These are phyloP conservation scores for Kurtzmaniella quercitrusa DNA, from an alignment of 1,139 yeast species.

Conservation along the genomic window DNA sequence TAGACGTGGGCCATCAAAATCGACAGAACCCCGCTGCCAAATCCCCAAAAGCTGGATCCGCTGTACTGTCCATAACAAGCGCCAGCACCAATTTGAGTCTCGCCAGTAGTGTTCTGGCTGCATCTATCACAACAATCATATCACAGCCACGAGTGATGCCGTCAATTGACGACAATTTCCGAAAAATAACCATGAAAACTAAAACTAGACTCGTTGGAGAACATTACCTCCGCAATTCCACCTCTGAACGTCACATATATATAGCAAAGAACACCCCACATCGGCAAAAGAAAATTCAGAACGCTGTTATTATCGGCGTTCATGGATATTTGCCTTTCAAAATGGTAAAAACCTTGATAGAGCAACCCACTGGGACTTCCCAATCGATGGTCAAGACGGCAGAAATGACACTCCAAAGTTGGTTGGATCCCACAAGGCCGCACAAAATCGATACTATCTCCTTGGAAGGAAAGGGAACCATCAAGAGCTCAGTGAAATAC, in stretches of 20 bases:
- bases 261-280: conserved; percentile 15
- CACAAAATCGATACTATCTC: conserved; percentile 42
- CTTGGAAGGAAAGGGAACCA: conserved; percentile 50
- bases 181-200: conserved; percentile 38
- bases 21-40: conserved; percentile 3
- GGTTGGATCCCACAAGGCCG: conserved; percentile 29
- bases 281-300: conserved; percentile 20
- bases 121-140: conserved; percentile 1
- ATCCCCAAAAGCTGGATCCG: background rate
- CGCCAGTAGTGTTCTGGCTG: conserved; percentile 1
- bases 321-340: conserved; percentile 55
- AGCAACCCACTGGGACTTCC: conserved; percentile 45
- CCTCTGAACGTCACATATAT: conserved; percentile 34
- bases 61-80: conserved; percentile 3
- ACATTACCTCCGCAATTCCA: conserved; percentile 24
- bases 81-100: conserved; percentile 1
- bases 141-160: conserved; percentile 15
- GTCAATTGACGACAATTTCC: conserved; percentile 23
- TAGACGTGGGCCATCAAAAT: background rate
- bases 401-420: conserved; percentile 29
- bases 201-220: conserved; percentile 33
- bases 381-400: conserved; percentile 31
- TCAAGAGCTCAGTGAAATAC: conserved; percentile 36
- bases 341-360: conserved; percentile 42
- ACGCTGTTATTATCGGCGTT: conserved; percentile 41